Conservation (phyloP, 2,329 filamentous ascomycete species). For the Tolypocladium album region DNA sequence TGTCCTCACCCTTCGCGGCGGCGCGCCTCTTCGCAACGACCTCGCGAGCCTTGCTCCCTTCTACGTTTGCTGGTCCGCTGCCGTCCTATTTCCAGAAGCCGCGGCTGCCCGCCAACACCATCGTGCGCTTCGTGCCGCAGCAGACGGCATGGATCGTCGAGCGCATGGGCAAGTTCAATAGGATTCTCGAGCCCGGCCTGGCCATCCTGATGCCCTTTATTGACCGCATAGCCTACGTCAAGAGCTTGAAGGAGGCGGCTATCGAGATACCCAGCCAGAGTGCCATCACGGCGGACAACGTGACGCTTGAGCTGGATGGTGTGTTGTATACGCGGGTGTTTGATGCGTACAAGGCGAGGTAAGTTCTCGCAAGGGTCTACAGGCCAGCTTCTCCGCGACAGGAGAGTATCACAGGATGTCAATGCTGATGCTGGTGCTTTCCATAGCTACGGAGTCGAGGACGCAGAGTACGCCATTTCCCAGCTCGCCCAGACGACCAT, state of each 20-base stretch:
- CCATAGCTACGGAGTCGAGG: conserved; percentile 89
- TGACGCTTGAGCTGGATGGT: conserved; percentile 91
- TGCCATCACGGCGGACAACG: conserved; percentile 97
- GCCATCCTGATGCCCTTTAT: conserved; percentile 82
- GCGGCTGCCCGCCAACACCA: conserved; percentile 78
- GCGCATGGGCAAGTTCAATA: conserved; percentile 96
- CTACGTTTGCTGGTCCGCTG: conserved; percentile 22
- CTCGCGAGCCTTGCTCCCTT: conserved; percentile 18
- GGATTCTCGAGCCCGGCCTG: conserved; percentile 84
- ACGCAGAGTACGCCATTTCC: conserved; percentile 96
- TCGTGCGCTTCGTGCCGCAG: conserved; percentile 96
- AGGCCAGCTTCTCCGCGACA: background rate
- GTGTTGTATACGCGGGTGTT: conserved; percentile 94
- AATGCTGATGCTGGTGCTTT: background rate
- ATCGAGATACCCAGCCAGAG: conserved; percentile 97
- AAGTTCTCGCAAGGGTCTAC: conserved; percentile 13
- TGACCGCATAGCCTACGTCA: conserved; percentile 95
- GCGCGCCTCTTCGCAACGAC: conserved; percentile 20
- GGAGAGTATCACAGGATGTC: background rate
- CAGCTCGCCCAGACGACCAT: conserved; percentile 98
- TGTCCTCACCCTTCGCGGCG: conserved; percentile 7
- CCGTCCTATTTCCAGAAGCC: conserved; percentile 72
- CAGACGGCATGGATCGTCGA: conserved; percentile 99
- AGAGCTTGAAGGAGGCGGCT: conserved; percentile 89
- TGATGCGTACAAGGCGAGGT: conserved; percentile 96